Percentiles rank a stretch among this genome's conserved stretches.
Conservation (phyloP, 1,284 basidiomycete species). For the Sporisorium graminicola region DNA sequence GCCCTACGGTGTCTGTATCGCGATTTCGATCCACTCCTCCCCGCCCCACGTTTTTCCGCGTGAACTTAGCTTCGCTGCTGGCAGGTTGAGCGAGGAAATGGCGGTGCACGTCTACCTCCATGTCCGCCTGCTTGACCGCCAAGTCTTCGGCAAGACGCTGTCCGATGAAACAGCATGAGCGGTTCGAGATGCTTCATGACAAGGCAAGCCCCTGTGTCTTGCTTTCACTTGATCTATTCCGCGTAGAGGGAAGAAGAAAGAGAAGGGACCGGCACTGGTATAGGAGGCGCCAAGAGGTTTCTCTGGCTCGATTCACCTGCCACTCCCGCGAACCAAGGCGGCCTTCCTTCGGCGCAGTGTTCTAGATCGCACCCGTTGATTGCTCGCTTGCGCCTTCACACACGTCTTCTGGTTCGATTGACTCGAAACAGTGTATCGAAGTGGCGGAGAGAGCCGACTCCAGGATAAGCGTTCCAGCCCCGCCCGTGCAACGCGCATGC, state of each 20-base stretch:
- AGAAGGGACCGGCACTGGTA: neutral
- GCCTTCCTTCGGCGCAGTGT: neutral
- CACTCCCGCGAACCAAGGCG: neutral
- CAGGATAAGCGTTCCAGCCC: neutral
- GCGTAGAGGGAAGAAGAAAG: neutral
- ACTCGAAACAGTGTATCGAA: too few species aligned
- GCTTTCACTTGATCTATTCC: neutral
- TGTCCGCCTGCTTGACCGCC: neutral
- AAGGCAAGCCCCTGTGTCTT: neutral
- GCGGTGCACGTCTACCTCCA: neutral
- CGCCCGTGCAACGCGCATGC: slow-evolving; percentile 1
- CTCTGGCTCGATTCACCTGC: neutral
- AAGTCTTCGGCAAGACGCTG: neutral
- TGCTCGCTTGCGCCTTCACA: neutral
- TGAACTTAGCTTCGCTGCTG: neutral
- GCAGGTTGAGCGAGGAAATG: neutral
- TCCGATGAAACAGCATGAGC: neutral
- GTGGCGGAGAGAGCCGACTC: too few species aligned
- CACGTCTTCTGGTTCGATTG: too few species aligned
- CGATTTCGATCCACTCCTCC: neutral
- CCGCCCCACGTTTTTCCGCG: neutral
- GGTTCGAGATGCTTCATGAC: neutral
- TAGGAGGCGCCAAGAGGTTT: neutral
- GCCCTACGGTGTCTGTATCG: too few species aligned
- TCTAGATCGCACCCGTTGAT: neutral